A percentile compares a stretch with the other conserved stretches of the same genome.
Evolutionary conservation across 1,284 basidiomycete genomes (phyloP).

Genomic region (Agaricales sp.): DNA sequence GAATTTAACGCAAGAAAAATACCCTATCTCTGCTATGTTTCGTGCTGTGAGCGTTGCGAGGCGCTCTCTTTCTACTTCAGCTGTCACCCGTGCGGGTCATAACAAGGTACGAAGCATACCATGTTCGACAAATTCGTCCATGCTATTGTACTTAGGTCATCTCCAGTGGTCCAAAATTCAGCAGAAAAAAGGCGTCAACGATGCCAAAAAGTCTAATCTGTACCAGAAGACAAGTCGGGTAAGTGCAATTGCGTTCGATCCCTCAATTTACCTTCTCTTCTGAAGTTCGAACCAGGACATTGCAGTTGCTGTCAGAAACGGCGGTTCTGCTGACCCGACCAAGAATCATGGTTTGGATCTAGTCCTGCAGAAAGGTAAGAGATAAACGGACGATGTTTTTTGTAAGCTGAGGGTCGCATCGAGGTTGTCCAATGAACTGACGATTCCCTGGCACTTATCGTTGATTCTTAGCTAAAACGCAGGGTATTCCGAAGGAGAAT

Average conservation of each 20-base stretch:
- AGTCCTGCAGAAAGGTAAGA: constrained; percentile 30
- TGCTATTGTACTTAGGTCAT: constrained; percentile 5
- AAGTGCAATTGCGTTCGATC: constrained; percentile 15
- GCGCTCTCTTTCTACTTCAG: constrained; percentile 29
- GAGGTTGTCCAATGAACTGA: not conserved
- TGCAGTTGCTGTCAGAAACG: constrained; percentile 53
- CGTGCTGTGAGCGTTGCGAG: constrained; percentile 3
- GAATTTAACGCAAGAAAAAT: too few species aligned
- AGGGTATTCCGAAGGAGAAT: constrained; percentile 70
- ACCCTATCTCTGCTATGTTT: not conserved
- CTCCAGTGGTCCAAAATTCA: constrained; percentile 83
- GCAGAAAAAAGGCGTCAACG: constrained; percentile 66
- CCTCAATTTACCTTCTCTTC: constrained; percentile 6
- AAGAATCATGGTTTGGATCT: constrained; percentile 54
- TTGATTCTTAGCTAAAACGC: constrained; percentile 37
- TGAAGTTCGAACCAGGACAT: constrained; percentile 47
- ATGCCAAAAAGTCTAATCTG: constrained; percentile 51
- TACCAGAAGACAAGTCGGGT: constrained; percentile 55
- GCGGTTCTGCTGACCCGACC: constrained; percentile 56
- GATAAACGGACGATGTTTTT: not conserved
- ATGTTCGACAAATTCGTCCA: constrained; percentile 26
- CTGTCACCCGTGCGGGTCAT: constrained; percentile 40
- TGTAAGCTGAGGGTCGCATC: not conserved
- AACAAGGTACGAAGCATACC: constrained; percentile 49
- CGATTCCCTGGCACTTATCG: not conserved